Percentiles rank a stretch among this genome's conserved stretches.
Evolutionary conservation across 202 grass and related monocot species (phyloP).

Genomic region (Bolboschoenoplectus hybrid): DNA sequence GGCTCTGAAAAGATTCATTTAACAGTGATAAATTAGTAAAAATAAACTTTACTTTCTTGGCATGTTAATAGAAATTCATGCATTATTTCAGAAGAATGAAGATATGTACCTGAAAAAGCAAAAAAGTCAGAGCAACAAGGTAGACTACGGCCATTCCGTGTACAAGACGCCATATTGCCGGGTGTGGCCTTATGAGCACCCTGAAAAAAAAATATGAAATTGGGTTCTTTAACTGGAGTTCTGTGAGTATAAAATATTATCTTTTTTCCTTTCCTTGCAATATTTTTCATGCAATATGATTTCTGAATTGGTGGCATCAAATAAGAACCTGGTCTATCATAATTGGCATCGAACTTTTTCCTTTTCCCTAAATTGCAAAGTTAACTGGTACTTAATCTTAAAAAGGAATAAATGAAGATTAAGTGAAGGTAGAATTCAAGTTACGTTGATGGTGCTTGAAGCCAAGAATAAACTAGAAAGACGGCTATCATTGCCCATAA

Average conservation of each 20-base stretch:
- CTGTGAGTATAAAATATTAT: conserved; percentile 24
- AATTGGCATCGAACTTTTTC: conserved; percentile 9
- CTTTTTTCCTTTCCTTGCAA: background rate
- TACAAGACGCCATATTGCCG: conserved; percentile 96
- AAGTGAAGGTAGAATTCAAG: conserved; percentile 36
- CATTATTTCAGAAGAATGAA: conserved; percentile 34
- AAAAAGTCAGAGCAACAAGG: conserved; percentile 92
- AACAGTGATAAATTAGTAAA: conserved; percentile 26
- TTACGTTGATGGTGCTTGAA: conserved; percentile 99
- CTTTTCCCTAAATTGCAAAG: background rate
- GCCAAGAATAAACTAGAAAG: conserved; percentile 96
- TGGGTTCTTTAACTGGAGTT: conserved; percentile 27
- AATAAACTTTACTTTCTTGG: background rate
- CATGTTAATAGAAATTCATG: conserved; percentile 27
- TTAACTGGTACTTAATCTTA: background rate
- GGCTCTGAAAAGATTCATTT: conserved; percentile 60
- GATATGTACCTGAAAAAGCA: conserved; percentile 92
- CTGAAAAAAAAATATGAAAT: conserved; percentile 63
- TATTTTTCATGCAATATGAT: background rate
- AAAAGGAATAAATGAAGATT: conserved; percentile 31
- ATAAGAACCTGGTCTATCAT: background rate
- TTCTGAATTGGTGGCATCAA: background rate
- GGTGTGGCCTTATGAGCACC: conserved; percentile 97
- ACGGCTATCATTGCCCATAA: conserved; percentile 98
- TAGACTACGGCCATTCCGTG: conserved; percentile 97